Percentiles rank a stretch among this genome's conserved stretches.
Evolutionary conservation across 2,329 filamentous ascomycete species (phyloP).

Genomic region (Phaeosphaeriaceae sp.): DNA sequence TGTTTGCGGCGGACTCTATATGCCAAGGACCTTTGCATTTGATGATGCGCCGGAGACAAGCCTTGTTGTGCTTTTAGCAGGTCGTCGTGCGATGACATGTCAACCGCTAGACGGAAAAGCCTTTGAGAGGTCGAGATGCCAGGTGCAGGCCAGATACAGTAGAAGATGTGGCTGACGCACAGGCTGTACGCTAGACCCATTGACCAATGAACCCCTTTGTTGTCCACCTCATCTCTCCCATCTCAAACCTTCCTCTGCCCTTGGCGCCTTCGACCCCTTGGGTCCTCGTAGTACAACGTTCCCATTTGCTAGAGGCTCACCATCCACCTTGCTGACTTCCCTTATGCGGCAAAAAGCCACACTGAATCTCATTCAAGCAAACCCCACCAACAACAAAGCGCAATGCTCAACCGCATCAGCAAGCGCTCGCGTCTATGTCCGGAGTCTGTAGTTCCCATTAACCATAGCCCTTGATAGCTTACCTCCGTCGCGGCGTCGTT

Average conservation of each 20-base stretch:
- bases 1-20: neutral
- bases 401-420: slow-evolving; percentile 8
- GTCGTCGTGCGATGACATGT: slow-evolving; percentile 5
- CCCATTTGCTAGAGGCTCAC: slow-evolving; percentile 15
- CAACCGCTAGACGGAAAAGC: slow-evolving; percentile 1
- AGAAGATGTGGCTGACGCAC: slow-evolving; percentile 4
- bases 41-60: neutral
- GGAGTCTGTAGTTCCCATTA: neutral
- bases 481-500: neutral
- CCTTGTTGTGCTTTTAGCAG: neutral
- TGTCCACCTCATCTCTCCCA: slow-evolving; percentile 7
- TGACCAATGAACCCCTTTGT: slow-evolving; percentile 11
- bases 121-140: slow-evolving; percentile 3
- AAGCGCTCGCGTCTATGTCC: slow-evolving; percentile 14
- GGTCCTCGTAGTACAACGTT: slow-evolving; percentile 3
- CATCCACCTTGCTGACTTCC: slow-evolving; percentile 6
- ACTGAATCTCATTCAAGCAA: slow-evolving; percentile 13
- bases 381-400: slow-evolving; percentile 12
- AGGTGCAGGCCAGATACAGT: slow-evolving; percentile 1
- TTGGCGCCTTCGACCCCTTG: slow-evolving; percentile 18
- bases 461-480: neutral
- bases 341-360: slow-evolving; percentile 14
- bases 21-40: neutral
- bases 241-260: slow-evolving; percentile 22
- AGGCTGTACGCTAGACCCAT: neutral